These are phyloP conservation scores for Hyparrhenia diplandra DNA, from an alignment of 176 grass and related monocot species.

Conservation along the genomic window DNA sequence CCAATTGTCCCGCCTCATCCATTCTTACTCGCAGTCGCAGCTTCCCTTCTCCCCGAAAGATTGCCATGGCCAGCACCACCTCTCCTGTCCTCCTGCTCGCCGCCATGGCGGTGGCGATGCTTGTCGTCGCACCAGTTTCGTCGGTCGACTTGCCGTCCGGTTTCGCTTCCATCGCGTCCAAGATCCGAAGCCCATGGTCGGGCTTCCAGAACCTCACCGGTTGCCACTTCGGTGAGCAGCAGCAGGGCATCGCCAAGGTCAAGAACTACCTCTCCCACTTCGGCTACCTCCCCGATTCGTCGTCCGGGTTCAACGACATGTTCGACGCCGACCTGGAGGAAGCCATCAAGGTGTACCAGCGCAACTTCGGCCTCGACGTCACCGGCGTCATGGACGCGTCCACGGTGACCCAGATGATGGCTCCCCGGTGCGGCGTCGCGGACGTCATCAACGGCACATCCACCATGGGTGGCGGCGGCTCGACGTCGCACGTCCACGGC, in stretches of 20 bases:
- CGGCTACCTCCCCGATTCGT: constrained; percentile 56
- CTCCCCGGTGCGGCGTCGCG: constrained; percentile 76
- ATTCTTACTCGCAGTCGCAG: neutral
- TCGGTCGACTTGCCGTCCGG: constrained; percentile 8
- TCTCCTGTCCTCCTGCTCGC: constrained; percentile 18
- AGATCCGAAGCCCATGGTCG: constrained; percentile 64
- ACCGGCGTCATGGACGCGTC: constrained; percentile 54
- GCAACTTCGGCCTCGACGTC: constrained; percentile 53
- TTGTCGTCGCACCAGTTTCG: neutral
- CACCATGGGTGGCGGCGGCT: constrained; percentile 18
- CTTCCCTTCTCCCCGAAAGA: neutral
- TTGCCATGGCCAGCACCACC: constrained; percentile 23
- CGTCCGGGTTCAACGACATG: constrained; percentile 49
- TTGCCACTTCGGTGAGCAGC: constrained; percentile 60
- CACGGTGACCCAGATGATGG: constrained; percentile 65
- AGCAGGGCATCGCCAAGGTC: constrained; percentile 49
- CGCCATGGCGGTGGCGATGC: neutral
- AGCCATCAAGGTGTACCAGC: constrained; percentile 68
- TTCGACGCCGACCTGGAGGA: constrained; percentile 63
- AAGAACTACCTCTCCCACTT: constrained; percentile 70
- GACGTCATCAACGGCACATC: constrained; percentile 74
- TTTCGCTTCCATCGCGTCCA: constrained; percentile 1
- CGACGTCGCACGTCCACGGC: constrained; percentile 12
- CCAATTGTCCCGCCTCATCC: neutral
- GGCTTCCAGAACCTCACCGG: constrained; percentile 81